A percentile compares a stretch with the other conserved stretches of the same genome.
These are phyloP conservation scores for Flammula alnicola DNA, from an alignment of 1,284 basidiomycete species.

Conservation along the genomic window DNA sequence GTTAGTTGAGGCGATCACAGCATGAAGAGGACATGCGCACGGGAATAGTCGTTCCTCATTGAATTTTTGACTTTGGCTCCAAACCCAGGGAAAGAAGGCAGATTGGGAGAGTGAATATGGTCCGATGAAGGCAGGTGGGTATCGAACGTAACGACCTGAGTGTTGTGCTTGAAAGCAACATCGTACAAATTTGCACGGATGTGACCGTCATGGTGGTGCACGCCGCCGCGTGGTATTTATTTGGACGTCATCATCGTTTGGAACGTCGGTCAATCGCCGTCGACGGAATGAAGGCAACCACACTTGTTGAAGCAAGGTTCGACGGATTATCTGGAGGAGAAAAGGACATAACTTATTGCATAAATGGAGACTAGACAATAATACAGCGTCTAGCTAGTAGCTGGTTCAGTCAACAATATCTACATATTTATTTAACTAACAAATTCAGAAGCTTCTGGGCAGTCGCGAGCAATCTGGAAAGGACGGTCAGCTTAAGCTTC, in stretches of 20 bases:
- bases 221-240: background rate
- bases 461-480: constrained; percentile 76
- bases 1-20: constrained; percentile 10
- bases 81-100: constrained; percentile 46
- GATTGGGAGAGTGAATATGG: constrained; percentile 43
- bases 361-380: constrained; percentile 9
- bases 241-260: too few relatives aligned
- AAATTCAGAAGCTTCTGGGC: constrained; percentile 65
- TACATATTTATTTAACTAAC: constrained; percentile 38
- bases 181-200: constrained; percentile 23
- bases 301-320: too few relatives aligned
- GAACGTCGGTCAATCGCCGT: too few relatives aligned
- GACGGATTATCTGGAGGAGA: too few relatives aligned
- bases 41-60: constrained; percentile 67
- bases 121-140: constrained; percentile 24
- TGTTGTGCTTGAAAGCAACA: constrained; percentile 38
- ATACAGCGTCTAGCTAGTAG: constrained; percentile 3
- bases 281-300: too few relatives aligned
- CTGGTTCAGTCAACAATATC: background rate
- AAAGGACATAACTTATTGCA: constrained; percentile 9
- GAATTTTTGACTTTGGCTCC: constrained; percentile 40
- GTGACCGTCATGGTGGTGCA: background rate
- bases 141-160: constrained; percentile 22
- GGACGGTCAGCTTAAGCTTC: constrained; percentile 6
- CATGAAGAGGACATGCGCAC: constrained; percentile 51